Evolutionary conservation across 495 filamentous ascomycete genomes (phyloP), one percentile per base, ranked within the genome.

Genomic region (Acidomyces sp.): DNA sequence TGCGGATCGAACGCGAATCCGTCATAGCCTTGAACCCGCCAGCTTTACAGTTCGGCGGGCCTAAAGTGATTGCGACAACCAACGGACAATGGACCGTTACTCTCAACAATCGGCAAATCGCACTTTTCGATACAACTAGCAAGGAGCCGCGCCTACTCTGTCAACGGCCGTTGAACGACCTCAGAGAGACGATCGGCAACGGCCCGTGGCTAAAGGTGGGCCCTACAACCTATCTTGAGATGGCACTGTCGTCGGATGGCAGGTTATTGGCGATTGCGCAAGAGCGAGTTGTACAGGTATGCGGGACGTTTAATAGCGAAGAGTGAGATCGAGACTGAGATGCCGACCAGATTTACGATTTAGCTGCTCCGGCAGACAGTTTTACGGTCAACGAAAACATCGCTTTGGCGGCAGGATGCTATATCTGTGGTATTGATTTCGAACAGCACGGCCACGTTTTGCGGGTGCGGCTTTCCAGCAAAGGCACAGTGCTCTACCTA

Each of bases 401-500:
- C 12, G 19, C 34, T 15, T 33, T 33, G 24, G 49, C 45, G 2
- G 30, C 39, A 30, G 49, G 40, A 11, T 30, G 45, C 36, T 44
- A 40, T 21, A 43, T 52, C n/a, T 35, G 32, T 15, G 49, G 45
- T 10, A 19, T 52, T 10, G 45, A 39, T 12, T 52, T 52, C 34
- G 45, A 34, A 21, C 39, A 45, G 25, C 16, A 41, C 17, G 45
- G 45, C 19, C 33, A 22, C 17, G 30, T 52, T 3, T 27, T 52
- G 3, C 36, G 45, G 13, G 36, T 52, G 3, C 12, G 22, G 6
- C 27, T 52, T 23, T 45, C 35, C 29, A 36, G 41, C 3, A 52
- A 52, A 13, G 49, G 49, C 5, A 22, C 40, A 3, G 45, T 52
- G 13, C 11, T 52, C 19, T 52, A 52, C 20, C 45, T 48, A 18